These are phyloP conservation scores for Marasmius sp. DNA, from an alignment of 1,284 basidiomycete genomes.

Conservation along the genomic window DNA sequence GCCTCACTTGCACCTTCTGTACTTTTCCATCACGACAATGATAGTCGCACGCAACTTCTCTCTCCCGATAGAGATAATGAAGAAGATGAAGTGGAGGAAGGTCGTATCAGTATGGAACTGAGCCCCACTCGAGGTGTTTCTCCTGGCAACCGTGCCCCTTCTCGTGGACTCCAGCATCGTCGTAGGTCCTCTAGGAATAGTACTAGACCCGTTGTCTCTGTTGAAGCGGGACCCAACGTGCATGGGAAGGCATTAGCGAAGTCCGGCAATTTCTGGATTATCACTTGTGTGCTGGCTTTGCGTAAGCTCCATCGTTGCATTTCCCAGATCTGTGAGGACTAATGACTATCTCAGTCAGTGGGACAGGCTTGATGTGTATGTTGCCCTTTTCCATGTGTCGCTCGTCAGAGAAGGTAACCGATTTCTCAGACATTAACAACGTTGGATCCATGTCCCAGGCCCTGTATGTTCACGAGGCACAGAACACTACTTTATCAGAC, in stretches of 20 bases:
- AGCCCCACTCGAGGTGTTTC: conserved; percentile 6
- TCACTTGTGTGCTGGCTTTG: conserved; percentile 71
- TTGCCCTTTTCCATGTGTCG: conserved; percentile 9
- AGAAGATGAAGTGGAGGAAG: conserved; percentile 16
- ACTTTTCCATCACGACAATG: conserved; percentile 13
- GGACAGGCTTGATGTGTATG: conserved; percentile 88
- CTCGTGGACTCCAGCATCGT: neutral
- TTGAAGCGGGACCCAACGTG: conserved; percentile 31
- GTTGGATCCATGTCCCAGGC: conserved; percentile 91
- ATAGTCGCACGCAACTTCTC: conserved; percentile 17
- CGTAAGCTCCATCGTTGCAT: conserved; percentile 43
- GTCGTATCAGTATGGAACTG: conserved; percentile 10
- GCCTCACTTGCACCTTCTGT: conserved; percentile 12
- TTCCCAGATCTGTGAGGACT: neutral
- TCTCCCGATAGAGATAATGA: conserved; percentile 19
- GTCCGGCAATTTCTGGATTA: conserved; percentile 69
- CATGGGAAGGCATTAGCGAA: conserved; percentile 33
- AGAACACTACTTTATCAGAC: conserved; percentile 22
- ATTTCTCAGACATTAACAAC: conserved; percentile 81
- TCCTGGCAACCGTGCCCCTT: neutral
- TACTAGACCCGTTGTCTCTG: conserved; percentile 2
- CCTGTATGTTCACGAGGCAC: conserved; percentile 68
- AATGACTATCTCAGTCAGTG: conserved; percentile 59
- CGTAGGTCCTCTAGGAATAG: conserved; percentile 5
- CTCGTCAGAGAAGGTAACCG: neutral